Evolutionary conservation across 2,329 filamentous ascomycete genomes (phyloP).

Genomic region (Alternaria atra): DNA sequence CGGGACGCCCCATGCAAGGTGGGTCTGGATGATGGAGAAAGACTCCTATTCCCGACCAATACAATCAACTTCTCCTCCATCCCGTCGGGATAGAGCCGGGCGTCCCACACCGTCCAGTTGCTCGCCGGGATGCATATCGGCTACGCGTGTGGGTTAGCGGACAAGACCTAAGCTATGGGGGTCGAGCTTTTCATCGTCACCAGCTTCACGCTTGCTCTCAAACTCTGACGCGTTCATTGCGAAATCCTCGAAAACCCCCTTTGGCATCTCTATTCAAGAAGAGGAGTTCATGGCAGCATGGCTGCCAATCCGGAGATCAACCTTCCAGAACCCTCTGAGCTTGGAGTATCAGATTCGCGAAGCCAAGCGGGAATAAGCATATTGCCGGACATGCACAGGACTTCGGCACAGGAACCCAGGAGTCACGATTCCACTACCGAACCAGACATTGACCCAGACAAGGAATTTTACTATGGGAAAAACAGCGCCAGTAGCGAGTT

Average conservation of each 20-base stretch:
- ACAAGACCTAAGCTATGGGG: constrained; percentile 16
- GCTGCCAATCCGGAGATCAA: constrained; percentile 48
- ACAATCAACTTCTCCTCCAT: constrained; percentile 4
- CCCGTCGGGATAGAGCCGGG: constrained; percentile 13
- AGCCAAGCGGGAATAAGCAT: constrained; percentile 44
- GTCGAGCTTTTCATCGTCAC: constrained; percentile 17
- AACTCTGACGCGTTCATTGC: constrained; percentile 7
- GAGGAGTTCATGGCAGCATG: constrained; percentile 38
- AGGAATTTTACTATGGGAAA: constrained; percentile 26
- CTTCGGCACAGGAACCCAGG: constrained; percentile 1
- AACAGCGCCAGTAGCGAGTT: constrained; percentile 18
- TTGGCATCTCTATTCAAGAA: background rate
- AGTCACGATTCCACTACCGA: constrained; percentile 21
- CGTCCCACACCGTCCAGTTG: constrained; percentile 19
- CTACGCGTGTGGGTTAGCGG: constrained; percentile 15
- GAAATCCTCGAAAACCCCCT: constrained; percentile 1
- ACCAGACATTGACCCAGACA: constrained; percentile 21
- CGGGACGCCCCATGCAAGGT: constrained; percentile 3
- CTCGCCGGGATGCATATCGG: constrained; percentile 9
- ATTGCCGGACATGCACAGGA: constrained; percentile 13
- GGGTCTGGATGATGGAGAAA: background rate
- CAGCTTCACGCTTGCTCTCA: background rate
- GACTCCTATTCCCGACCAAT: constrained; percentile 29
- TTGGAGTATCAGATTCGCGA: constrained; percentile 16
- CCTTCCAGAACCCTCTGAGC: constrained; percentile 36